Evolutionary conservation across 495 filamentous ascomycete species (phyloP).

Genomic region (Parathielavia hyrcaniae): DNA sequence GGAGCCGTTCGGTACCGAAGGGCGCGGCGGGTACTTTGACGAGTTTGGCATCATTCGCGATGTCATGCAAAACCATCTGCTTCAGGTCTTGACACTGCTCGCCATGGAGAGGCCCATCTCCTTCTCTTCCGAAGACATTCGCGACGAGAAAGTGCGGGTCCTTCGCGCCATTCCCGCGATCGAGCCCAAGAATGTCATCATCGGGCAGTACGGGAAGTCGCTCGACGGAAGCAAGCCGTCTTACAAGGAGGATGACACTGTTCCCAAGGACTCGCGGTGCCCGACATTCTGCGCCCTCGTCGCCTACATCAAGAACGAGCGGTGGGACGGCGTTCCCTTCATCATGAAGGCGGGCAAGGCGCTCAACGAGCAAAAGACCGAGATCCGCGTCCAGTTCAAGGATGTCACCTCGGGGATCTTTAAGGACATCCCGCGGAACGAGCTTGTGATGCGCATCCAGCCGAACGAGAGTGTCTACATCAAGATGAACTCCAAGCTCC

Average conservation of each 20-base stretch:
- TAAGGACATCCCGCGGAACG: constrained; percentile 98
- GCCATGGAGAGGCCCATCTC: constrained; percentile 99
- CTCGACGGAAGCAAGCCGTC: constrained; percentile 94
- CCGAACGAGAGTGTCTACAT: constrained; percentile 99
- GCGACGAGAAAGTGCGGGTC: constrained; percentile 97
- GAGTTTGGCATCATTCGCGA: constrained; percentile 99
- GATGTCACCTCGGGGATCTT: constrained; percentile 99
- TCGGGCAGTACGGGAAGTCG: constrained; percentile 96
- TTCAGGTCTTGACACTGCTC: constrained; percentile 91
- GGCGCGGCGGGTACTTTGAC: constrained; percentile 97
- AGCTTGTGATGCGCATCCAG: constrained; percentile 98
- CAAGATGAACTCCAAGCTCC: constrained; percentile 99
- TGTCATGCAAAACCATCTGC: constrained; percentile 95
- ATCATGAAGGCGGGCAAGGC: constrained; percentile 99
- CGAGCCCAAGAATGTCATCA: constrained; percentile 99
- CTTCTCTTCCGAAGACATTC: constrained; percentile 96
- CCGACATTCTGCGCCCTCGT: constrained; percentile 97
- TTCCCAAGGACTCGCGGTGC: constrained; percentile 94
- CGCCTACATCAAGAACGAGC: constrained; percentile 98
- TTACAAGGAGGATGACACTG: constrained; percentile 98
- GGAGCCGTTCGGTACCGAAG: constrained; percentile 99
- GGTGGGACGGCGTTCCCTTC: constrained; percentile 99
- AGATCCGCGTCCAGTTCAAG: constrained; percentile 98
- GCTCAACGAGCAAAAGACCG: constrained; percentile 99
- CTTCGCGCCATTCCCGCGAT: constrained; percentile 89